Percentiles rank a stretch among this genome's conserved stretches.
These are phyloP conservation scores for Paramecium octaurelia DNA, from an alignment of 73 alveolate species.

Conservation along the genomic window DNA sequence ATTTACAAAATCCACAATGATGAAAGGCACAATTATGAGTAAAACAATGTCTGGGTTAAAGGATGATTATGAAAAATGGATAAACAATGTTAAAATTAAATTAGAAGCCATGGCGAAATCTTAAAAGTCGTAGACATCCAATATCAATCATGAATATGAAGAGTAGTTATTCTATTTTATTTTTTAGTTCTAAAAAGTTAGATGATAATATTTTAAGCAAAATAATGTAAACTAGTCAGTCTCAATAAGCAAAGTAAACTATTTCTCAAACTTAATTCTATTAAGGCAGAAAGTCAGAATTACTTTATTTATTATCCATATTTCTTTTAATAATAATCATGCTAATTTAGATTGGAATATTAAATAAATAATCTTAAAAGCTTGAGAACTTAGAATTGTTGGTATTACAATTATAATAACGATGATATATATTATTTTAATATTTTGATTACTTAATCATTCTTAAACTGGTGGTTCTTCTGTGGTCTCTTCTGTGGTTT, in stretches of 20 bases:
- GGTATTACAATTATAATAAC: neutral
- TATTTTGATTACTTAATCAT: neutral
- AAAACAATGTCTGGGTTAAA: constrained; percentile 1
- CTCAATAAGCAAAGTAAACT: neutral
- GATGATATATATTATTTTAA: neutral
- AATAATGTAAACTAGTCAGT: neutral
- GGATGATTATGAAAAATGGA: constrained; percentile 47
- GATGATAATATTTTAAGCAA: neutral
- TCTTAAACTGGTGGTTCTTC: neutral
- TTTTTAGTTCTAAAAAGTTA: neutral
- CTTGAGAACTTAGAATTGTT: neutral
- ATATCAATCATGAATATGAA: neutral
- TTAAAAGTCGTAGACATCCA: neutral
- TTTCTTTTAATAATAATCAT: neutral
- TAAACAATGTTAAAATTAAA: neutral
- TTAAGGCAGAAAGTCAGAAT: neutral
- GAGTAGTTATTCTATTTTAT: neutral
- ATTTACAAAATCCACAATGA: constrained; percentile 36
- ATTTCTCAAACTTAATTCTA: neutral
- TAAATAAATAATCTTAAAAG: neutral
- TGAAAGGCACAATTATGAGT: constrained; percentile 11
- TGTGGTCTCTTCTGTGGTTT: neutral
- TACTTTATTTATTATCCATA: neutral
- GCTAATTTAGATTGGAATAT: neutral
- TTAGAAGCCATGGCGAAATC: constrained; percentile 6